Evolutionary conservation across 2,329 filamentous ascomycete genomes (phyloP), one percentile per base, ranked within the genome.

Genomic region (Aspergillus tamarii): DNA sequence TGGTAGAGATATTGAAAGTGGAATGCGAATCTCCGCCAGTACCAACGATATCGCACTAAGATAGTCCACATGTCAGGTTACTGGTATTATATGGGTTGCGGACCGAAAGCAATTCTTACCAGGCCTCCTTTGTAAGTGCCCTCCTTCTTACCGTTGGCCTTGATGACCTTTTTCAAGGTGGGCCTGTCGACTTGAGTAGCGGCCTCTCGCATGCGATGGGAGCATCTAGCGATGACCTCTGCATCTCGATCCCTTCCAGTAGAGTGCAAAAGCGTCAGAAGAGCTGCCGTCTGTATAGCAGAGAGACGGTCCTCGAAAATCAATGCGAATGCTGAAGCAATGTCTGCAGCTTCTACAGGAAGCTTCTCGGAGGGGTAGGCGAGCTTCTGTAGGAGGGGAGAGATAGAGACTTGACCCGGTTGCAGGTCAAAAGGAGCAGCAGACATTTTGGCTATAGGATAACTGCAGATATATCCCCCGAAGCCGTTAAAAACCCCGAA

Each of bases 1-100:
- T 97, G 5, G 95, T 99, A 71, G 91, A 95, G 76, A 99, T 94
- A 79, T 99, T 99, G 88, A 97, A 99, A 39, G 95, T 99, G 78
- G 96, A 93, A 84, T 98, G 94, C 23, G 91, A 90, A 82, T 99
- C 95, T 74, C 95, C 95, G 69, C 95, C 95, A 9, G 95, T 99
- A 70, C 95, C 95, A 63, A 99, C 95, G 76, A 99, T 98, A 78
- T 99, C 95, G 77, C 94, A 89, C 86, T 88, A 67, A 32, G 52
- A 34, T 8, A 34, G 50, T 30, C 28, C 16, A 12, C 12, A 60
- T n/a, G 26, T 55, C 26, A 55, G 52, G 10, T 21, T 55, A 36
- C 8, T 1, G n/a, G 26, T 26, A 16, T n/a, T 39, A 2, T 19
- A 55, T 26, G 11, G 16, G 32, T n/a, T 32, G 11, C 7, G 21